These are phyloP conservation scores for Huntiella decipiens DNA, from an alignment of 2,329 filamentous ascomycete species.

Conservation along the genomic window DNA sequence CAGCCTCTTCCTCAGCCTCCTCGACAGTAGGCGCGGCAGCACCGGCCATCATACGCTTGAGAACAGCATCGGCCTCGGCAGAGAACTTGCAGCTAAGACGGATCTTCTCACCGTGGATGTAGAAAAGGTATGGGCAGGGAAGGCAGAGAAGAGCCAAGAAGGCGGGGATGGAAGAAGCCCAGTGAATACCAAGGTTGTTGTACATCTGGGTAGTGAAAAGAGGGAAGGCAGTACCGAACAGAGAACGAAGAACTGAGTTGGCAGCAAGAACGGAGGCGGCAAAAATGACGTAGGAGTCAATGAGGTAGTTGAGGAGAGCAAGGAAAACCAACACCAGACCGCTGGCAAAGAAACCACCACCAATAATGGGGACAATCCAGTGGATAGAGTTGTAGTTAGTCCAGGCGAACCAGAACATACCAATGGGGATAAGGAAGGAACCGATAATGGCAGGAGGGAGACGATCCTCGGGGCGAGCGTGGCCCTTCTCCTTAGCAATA, in stretches of 20 bases:
- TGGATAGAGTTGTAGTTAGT: slow-evolving; percentile 36
- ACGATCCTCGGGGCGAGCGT: slow-evolving; percentile 43
- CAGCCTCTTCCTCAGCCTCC: neutral
- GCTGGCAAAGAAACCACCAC: slow-evolving; percentile 30
- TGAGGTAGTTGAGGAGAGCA: slow-evolving; percentile 45
- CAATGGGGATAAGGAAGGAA: slow-evolving; percentile 35
- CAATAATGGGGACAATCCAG: slow-evolving; percentile 32
- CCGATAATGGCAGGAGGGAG: slow-evolving; percentile 42
- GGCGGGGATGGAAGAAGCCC: slow-evolving; percentile 54
- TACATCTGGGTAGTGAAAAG: slow-evolving; percentile 48
- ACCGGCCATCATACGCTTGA: slow-evolving; percentile 24
- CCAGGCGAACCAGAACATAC: slow-evolving; percentile 50
- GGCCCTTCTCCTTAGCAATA: slow-evolving; percentile 28
- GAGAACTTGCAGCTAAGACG: slow-evolving; percentile 51
- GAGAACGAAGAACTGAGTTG: slow-evolving; percentile 49
- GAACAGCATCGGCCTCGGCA: slow-evolving; percentile 42
- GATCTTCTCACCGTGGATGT: slow-evolving; percentile 46
- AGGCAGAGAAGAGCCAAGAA: slow-evolving; percentile 55
- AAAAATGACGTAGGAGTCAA: slow-evolving; percentile 55
- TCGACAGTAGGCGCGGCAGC: neutral
- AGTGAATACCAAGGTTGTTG: slow-evolving; percentile 47
- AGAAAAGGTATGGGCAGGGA: slow-evolving; percentile 59
- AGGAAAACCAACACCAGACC: slow-evolving; percentile 47
- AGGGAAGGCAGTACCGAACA: slow-evolving; percentile 55
- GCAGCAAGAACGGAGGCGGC: slow-evolving; percentile 58